phyloP scores from a whole-genome alignment of 768 basidiomycete genomes.

The Gautieria morchelliformis region DNA sequence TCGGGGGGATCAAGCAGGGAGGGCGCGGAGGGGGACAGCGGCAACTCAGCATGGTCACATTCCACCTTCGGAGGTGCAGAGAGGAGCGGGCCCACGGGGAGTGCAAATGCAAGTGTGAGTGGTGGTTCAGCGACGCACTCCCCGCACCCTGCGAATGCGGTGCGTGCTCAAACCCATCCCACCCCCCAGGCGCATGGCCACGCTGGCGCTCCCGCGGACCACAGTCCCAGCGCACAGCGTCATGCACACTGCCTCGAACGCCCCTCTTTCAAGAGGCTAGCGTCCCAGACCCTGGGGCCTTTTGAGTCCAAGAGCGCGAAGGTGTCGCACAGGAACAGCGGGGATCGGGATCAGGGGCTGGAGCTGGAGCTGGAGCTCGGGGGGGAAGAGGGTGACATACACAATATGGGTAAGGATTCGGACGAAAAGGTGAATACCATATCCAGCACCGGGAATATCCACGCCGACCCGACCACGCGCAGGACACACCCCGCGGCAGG shows the following conservation, averaged over 20 bases:
- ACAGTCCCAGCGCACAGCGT: neutral
- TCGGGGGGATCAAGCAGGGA: no score
- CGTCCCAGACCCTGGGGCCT: conserved; percentile 65
- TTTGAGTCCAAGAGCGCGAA: conserved; percentile 43
- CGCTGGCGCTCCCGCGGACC: neutral
- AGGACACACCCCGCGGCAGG: no score
- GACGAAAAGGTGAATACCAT: no score
- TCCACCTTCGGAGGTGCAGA: neutral
- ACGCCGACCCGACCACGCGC: no score
- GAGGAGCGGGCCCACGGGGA: no score
- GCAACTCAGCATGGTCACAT: no score
- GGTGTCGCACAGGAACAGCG: conserved; percentile 24
- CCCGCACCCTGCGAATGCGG: neutral
- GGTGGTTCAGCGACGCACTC: neutral
- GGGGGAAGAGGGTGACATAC: neutral
- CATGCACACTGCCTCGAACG: conserved; percentile 17
- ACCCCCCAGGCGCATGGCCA: neutral
- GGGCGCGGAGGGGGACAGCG: no score
- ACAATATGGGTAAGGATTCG: no score
- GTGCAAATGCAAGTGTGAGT: no score
- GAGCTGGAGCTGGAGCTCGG: neutral
- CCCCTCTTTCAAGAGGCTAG: conserved; percentile 64
- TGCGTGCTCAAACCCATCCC: no score
- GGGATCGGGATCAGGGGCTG: conserved; percentile 3
- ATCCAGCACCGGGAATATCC: no score